phyloP scores from a whole-genome alignment of 2,329 filamentous ascomycete genomes.

The Thermoascus crustaceus region DNA sequence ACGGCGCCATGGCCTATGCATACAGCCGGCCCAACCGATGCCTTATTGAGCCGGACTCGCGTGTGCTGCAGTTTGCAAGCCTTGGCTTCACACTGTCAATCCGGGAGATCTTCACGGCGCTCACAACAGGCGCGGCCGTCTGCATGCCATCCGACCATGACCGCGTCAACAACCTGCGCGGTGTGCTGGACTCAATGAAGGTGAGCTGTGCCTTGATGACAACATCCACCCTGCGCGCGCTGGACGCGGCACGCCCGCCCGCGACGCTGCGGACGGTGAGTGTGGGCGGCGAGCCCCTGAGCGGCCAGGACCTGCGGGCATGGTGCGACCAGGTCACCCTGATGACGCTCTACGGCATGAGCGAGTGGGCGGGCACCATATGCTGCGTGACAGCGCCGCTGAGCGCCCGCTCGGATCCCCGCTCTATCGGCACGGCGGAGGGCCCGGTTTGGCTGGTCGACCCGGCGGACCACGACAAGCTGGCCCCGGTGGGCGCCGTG shows the following conservation, averaged over 20 bases:
- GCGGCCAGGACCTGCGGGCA: no score
- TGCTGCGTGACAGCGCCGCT: not conserved
- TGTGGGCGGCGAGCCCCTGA: no score
- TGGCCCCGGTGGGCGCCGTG: constrained; percentile 3
- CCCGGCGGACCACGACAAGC: not conserved
- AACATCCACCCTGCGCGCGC: not conserved
- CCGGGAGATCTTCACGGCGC: not conserved
- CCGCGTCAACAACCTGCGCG: not conserved
- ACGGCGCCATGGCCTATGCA: not conserved
- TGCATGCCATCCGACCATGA: not conserved
- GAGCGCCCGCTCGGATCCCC: not conserved
- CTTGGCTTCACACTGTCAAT: not conserved
- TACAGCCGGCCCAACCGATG: not conserved
- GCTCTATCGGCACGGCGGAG: not conserved
- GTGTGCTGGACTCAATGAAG: not conserved
- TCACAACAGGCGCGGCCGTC: not conserved
- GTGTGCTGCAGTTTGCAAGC: not conserved
- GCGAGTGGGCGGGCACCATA: not conserved
- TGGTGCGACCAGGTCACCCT: no score
- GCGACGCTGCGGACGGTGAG: no score
- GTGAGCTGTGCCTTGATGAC: not conserved
- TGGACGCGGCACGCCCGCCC: not conserved
- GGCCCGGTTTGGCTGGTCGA: constrained; percentile 4
- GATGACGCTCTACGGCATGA: no score
- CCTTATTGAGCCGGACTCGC: not conserved